Base-by-base conservation (phyloP, 2,329 filamentous ascomycete genomes). In the Bipolaris sorokiniana region DNA sequence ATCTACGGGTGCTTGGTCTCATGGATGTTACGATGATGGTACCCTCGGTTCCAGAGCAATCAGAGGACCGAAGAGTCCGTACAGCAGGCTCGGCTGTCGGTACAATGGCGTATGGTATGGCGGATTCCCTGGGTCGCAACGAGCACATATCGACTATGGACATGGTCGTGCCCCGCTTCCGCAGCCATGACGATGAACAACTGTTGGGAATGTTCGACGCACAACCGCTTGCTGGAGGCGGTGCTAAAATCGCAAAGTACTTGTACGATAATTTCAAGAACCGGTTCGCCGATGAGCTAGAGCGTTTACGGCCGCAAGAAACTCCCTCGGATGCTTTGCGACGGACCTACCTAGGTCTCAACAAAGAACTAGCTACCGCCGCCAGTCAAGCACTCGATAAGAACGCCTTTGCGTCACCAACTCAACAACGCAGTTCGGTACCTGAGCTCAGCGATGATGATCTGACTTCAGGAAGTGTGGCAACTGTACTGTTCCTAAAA, bases 1-100 rank as follows among this genome's bases (percentile, higher is more conserved):
- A 96, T 70, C 82, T 99, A 51, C 86, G 95, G 34, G 89, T 98
- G 15, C 83, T 99, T 36, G 95, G 95, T 23, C 79, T 99, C 69
- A 99, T 99, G 93, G 95, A 99, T 79, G 95, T 99, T 26, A 99
- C 95, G 0, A 85, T 98, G 61, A 97, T 91, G 16, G 92, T 94
- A 45, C 91, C 92, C 3, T 96, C 90, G 45, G 93, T 98, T 47
- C 95, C 95, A 0, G 95, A 99, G 69, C 90, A 98, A 75, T 96
- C 89, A 61, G 93, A 98, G 75, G 94, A 99, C 74, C 87, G 93
- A 58, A 90, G 95, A 82, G 92, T 99, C 53, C 87, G 95, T 70
- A 98, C 95, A n/a, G 96, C 95, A 26, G 93, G 93, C n/a, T 97
- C 94, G 0, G 80, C 94, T 54, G 93, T 96, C 18, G 94, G 94